Evolutionary conservation across 495 filamentous ascomycete genomes (phyloP).

Genomic region (Parathielavia appendiculata): DNA sequence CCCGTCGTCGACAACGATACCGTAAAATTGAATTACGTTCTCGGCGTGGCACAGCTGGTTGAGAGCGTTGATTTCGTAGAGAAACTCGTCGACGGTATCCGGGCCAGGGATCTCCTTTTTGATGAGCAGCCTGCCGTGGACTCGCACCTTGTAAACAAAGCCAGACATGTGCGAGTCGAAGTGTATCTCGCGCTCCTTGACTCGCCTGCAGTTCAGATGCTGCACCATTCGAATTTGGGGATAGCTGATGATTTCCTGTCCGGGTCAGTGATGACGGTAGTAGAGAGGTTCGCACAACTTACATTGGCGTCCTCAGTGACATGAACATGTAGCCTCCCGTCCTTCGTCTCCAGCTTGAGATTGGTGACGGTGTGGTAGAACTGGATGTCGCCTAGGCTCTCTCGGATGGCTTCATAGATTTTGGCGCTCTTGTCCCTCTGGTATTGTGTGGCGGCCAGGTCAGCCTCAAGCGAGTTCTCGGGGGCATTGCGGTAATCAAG

Average conservation of each 20-base stretch:
- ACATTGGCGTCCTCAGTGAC: conserved; percentile 94
- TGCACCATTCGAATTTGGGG: conserved; percentile 68
- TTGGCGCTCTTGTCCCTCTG: conserved; percentile 92
- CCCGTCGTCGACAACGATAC: conserved; percentile 79
- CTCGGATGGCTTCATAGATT: conserved; percentile 93
- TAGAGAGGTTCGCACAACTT: conserved; percentile 20
- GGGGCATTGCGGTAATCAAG: conserved; percentile 84
- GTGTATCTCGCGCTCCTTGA: conserved; percentile 67
- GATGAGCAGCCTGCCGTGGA: conserved; percentile 66
- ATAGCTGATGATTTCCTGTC: conserved; percentile 79
- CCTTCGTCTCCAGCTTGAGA: conserved; percentile 84
- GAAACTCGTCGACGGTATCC: conserved; percentile 92
- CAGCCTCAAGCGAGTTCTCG: conserved; percentile 77
- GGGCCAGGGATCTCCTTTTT: conserved; percentile 99
- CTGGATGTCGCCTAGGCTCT: conserved; percentile 84
- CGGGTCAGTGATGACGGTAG: conserved; percentile 12
- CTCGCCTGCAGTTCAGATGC: conserved; percentile 63
- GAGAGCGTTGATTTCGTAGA: conserved; percentile 96
- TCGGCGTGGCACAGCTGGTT: conserved; percentile 65
- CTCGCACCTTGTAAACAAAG: conserved; percentile 90
- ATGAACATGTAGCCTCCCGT: conserved; percentile 89
- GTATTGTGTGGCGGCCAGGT: conserved; percentile 69
- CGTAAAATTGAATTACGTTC: conserved; percentile 83
- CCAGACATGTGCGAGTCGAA: conserved; percentile 93
- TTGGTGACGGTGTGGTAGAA: conserved; percentile 97